Conservation (phyloP, 2,329 filamentous ascomycete species). For the Cytospora chrysosperma region DNA sequence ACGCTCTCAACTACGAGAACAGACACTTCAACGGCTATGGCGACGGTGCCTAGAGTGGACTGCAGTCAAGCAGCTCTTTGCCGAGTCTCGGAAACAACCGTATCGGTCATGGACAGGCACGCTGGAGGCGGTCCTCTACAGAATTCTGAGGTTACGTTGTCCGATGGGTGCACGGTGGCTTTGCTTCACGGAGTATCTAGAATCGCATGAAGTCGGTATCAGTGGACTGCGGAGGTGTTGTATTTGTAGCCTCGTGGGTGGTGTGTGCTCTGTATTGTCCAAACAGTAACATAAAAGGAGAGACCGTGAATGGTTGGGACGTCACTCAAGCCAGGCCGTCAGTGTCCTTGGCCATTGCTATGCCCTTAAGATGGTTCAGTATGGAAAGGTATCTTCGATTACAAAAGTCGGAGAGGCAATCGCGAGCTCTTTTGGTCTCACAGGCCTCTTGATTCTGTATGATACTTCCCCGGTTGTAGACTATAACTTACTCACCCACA, state of each 20-base stretch:
- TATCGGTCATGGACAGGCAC: not conserved
- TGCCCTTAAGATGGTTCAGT: not conserved
- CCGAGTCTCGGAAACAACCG: not conserved
- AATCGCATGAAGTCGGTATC: not conserved
- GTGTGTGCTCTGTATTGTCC: not conserved
- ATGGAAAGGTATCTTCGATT: not conserved
- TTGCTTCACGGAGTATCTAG: not conserved
- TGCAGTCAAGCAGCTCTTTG: not conserved
- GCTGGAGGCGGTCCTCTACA: not conserved
- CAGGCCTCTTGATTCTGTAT: not conserved
- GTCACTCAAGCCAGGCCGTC: not conserved
- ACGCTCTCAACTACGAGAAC: not conserved
- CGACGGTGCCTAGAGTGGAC: not conserved
- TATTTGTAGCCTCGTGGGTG: not conserved
- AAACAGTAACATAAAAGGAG: not conserved
- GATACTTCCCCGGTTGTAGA: not conserved
- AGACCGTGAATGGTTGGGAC: not conserved
- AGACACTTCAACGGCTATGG: not conserved
- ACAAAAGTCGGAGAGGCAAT: not conserved
- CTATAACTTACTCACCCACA: not conserved
- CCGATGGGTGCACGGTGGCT: not conserved
- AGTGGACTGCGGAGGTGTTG: not conserved
- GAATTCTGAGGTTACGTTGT: not conserved
- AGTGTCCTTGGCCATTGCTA: not conserved
- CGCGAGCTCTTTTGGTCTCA: not conserved